A percentile compares a stretch with the other conserved stretches of the same genome.
These are phyloP conservation scores for Vickermania spadyakhi DNA, from an alignment of 208 protist genomes.

Conservation along the genomic window DNA sequence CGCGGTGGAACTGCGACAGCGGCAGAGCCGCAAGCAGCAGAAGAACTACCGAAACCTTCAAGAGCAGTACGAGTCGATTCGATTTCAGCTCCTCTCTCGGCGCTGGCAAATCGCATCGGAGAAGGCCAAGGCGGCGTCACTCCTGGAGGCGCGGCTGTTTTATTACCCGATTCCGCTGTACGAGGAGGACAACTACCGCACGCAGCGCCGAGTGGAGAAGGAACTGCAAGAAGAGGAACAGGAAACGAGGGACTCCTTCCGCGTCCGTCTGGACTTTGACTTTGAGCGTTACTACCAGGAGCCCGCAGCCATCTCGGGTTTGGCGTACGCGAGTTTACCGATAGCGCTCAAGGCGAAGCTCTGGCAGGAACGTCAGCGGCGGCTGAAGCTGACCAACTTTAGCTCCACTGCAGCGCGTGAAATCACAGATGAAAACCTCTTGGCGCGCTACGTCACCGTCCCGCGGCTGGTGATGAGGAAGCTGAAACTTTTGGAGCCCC, in stretches of 20 bases:
- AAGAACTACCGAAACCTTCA: neutral
- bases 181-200: constrained; percentile 22
- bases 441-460: constrained; percentile 45
- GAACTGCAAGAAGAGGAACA: constrained; percentile 16
- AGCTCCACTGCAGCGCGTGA: constrained; percentile 11
- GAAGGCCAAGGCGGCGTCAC: constrained; percentile 17
- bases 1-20: neutral
- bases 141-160: constrained; percentile 39
- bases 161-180: constrained; percentile 40
- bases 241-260: constrained; percentile 12
- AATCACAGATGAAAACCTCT: constrained; percentile 48
- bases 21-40: neutral
- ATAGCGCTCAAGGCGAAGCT: constrained; percentile 38
- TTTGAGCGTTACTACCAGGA: constrained; percentile 24
- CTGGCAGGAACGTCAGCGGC: constrained; percentile 56
- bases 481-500: constrained; percentile 29
- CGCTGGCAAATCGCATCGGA: constrained; percentile 41
- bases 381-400: constrained; percentile 20
- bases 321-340: constrained; percentile 46
- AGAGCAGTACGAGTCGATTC: constrained; percentile 9
- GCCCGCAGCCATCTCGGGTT: constrained; percentile 29
- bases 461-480: constrained; percentile 39
- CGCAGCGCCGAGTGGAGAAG: constrained; percentile 17
- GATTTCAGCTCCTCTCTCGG: constrained; percentile 35
- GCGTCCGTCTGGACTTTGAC: constrained; percentile 11